Evolutionary conservation across 2,329 filamentous ascomycete genomes (phyloP).

Genomic region (Xylariaceae sp.): DNA sequence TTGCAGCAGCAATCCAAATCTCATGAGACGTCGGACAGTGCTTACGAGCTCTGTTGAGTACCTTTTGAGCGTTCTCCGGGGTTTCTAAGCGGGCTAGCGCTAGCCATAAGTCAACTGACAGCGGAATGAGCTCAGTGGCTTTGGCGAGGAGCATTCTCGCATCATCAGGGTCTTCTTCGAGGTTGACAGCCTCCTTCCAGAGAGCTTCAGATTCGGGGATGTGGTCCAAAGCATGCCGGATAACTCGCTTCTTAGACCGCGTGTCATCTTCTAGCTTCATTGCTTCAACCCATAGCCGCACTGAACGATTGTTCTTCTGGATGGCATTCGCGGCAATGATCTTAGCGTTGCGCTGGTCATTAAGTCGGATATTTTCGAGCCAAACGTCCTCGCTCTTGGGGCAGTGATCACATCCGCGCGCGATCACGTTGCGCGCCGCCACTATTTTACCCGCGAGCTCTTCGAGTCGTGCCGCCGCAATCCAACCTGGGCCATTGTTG

Average conservation of each 20-base stretch:
- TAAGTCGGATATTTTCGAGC: conserved; percentile 93
- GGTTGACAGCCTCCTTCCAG: conserved; percentile 98
- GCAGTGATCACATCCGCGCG: conserved; percentile 86
- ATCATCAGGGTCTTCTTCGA: conserved; percentile 89
- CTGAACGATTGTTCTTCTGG: conserved; percentile 86
- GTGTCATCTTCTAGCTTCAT: conserved; percentile 88
- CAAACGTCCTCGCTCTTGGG: conserved; percentile 95
- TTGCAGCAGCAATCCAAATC: conserved; percentile 94
- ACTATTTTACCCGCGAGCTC: conserved; percentile 92
- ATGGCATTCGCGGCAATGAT: conserved; percentile 94
- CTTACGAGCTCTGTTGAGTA: conserved; percentile 93
- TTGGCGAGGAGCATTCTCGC: conserved; percentile 89
- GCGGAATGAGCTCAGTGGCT: conserved; percentile 91
- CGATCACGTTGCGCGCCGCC: conserved; percentile 85
- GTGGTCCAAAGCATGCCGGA: conserved; percentile 88
- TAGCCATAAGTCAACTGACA: conserved; percentile 94
- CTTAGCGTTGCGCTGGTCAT: conserved; percentile 91
- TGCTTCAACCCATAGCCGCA: conserved; percentile 91
- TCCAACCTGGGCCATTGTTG: conserved; percentile 93
- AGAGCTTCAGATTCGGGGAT: conserved; percentile 92
- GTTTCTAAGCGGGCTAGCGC: conserved; percentile 88
- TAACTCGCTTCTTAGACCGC: conserved; percentile 88
- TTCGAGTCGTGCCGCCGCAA: conserved; percentile 89
- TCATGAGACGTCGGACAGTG: conserved; percentile 91
- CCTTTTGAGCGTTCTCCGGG: conserved; percentile 89